phyloP scores from a whole-genome alignment of 1,284 basidiomycete species.

The Ceratobasidium sp. region DNA sequence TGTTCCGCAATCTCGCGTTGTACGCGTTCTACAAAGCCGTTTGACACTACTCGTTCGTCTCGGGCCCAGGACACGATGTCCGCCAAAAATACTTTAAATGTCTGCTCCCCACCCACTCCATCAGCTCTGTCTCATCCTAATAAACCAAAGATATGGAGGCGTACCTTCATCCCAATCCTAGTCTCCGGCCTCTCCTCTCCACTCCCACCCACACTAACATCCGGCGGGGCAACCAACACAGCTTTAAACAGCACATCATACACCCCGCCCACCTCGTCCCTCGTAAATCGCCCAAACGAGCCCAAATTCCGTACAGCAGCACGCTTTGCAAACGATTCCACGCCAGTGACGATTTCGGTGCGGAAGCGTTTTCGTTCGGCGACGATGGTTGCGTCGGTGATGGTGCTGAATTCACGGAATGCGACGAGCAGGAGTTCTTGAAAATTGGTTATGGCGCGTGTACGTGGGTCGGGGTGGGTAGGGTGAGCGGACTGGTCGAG shows the following conservation, averaged over 20 bases:
- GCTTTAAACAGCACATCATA: slow-evolving; percentile 94
- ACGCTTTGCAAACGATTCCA: slow-evolving; percentile 97
- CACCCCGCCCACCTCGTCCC: slow-evolving; percentile 90
- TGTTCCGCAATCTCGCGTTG: slow-evolving; percentile 86
- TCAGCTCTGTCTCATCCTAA: neutral
- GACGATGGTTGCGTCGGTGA: slow-evolving; percentile 95
- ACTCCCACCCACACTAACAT: slow-evolving; percentile 56
- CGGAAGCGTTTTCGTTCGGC: slow-evolving; percentile 90
- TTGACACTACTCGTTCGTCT: slow-evolving; percentile 92
- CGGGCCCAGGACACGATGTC: slow-evolving; percentile 97
- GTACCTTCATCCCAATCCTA: slow-evolving; percentile 75
- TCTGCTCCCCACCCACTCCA: slow-evolving; percentile 57
- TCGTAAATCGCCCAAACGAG: slow-evolving; percentile 84
- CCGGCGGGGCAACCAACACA: slow-evolving; percentile 82
- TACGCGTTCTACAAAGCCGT: slow-evolving; percentile 87
- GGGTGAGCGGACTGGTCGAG: slow-evolving; percentile 97
- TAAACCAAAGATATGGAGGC: neutral
- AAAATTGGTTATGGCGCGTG: slow-evolving; percentile 96
- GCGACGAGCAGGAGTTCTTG: slow-evolving; percentile 96
- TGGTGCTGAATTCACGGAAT: slow-evolving; percentile 96
- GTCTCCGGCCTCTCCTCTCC: slow-evolving; percentile 86
- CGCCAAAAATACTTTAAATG: slow-evolving; percentile 91
- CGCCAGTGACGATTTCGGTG: slow-evolving; percentile 91
- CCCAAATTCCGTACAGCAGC: slow-evolving; percentile 91
- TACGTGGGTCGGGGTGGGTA: slow-evolving; percentile 86